Percentiles rank a stretch among this genome's conserved stretches.
Conservation (phyloP, 805 yeast species). For the Candida sanyiensis region DNA sequence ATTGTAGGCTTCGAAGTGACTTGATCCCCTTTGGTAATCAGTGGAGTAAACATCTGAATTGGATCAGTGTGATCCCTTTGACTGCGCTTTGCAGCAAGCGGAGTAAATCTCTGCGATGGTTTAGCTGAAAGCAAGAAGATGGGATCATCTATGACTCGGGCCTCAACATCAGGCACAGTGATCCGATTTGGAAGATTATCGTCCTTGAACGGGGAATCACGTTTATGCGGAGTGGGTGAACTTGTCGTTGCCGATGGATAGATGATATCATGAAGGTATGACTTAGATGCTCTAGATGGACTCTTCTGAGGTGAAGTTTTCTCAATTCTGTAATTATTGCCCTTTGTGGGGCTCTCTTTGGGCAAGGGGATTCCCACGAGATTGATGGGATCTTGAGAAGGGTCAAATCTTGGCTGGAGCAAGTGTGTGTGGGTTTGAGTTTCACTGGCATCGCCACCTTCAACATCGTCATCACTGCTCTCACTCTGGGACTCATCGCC, state of each 20-base stretch:
- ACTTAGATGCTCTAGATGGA: too few species aligned
- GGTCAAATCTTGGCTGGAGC: too few species aligned
- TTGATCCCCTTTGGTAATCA: too few species aligned
- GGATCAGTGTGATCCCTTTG: slow-evolving; percentile 3
- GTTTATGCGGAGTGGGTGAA: too few species aligned
- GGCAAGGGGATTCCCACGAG: not conserved
- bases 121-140: slow-evolving; percentile 5
- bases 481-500: not conserved
- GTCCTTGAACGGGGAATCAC: too few species aligned
- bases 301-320: slow-evolving; percentile 1
- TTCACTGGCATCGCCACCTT: too few species aligned
- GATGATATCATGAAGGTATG: too few species aligned
- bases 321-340: slow-evolving; percentile 1
- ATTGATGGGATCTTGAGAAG: not conserved
- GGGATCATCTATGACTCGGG: not conserved
- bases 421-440: too few species aligned
- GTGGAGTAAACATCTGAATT: slow-evolving; percentile 1
- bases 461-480: not conserved
- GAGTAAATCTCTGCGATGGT: slow-evolving; percentile 3
- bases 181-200: too few species aligned
- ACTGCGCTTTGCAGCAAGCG: slow-evolving; percentile 1
- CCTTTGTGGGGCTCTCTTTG: too few species aligned
- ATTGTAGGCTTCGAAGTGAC: not conserved
- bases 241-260: too few species aligned
- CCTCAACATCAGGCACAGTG: too few species aligned